Conservation (phyloP, 768 basidiomycete species). For the Lactarius sanguifluus region DNA sequence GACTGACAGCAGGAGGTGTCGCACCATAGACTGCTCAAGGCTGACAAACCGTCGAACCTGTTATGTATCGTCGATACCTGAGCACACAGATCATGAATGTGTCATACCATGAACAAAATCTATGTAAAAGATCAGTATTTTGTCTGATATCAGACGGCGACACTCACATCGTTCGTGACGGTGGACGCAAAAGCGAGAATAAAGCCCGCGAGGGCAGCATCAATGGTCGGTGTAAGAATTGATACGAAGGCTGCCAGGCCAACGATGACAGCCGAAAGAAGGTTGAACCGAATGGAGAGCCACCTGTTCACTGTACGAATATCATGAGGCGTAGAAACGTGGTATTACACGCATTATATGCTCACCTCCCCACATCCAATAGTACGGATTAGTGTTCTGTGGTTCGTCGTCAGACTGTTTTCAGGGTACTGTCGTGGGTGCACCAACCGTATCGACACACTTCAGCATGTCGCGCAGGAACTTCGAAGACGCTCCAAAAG, state of each 20-base stretch:
- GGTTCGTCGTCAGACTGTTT: constrained; percentile 4
- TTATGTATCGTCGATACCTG: constrained; percentile 15
- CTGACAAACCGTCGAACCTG: constrained; percentile 79
- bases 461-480: constrained; percentile 82
- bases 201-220: constrained; percentile 83
- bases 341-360: neutral
- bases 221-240: constrained; percentile 66
- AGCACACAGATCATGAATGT: constrained; percentile 1
- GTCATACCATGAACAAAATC: constrained; percentile 40
- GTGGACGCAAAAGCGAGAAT: constrained; percentile 81
- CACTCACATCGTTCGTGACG: constrained; percentile 63
- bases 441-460: constrained; percentile 72
- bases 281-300: constrained; percentile 85
- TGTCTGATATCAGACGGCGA: neutral
- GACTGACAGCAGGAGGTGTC: constrained; percentile 14
- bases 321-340: constrained; percentile 2
- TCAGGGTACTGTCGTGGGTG: neutral
- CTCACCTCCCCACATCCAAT: constrained; percentile 88
- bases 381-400: constrained; percentile 69
- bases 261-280: constrained; percentile 69
- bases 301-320: constrained; percentile 73
- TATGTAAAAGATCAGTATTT: constrained; percentile 30
- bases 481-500: constrained; percentile 87
- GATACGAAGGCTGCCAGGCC: constrained; percentile 70
- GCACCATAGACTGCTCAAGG: constrained; percentile 89